Evolutionary conservation across 2,329 filamentous ascomycete species (phyloP), one percentile per base, ranked within the genome.

Genomic region (Apiospora koreana): DNA sequence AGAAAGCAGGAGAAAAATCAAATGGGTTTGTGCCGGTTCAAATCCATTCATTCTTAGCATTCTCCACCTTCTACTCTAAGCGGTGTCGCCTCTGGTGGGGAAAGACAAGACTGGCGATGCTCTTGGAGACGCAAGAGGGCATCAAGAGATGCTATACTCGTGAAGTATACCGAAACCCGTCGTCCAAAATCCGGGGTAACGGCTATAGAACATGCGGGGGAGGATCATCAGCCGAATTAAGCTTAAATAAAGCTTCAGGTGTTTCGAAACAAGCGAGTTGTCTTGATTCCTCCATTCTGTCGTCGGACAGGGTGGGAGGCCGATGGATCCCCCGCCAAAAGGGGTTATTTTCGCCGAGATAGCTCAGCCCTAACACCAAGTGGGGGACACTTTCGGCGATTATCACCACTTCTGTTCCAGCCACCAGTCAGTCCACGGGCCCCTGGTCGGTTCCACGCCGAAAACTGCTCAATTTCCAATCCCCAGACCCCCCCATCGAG

Each of bases 231-330:
- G 54, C 31, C 54, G 54, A 38, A 62, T 38, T 62, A 62, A 62
- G 54, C 54, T 62, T 62, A 62, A 62, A 62, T n/a, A 8, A 21
- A 31, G 23, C 54, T 9, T n/a, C 18, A 12, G 18, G 18, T 18
- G 54, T n/a, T n/a, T 62, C 28, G 54, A 62, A 62, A 62, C 54
- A 35, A 62, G 54, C 54, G 21, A 38, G 18, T 62, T 23, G 31
- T 38, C 54, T 62, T n/a, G 54, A 38, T 62, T 62, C 54, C 54
- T 62, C 50, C 50, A 58, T 62, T 31, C 54, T 62, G 28, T 62
- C 54, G 31, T n/a, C 31, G 54, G 18, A 10, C 54, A 62, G 54
- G 54, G 54, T 62, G 28, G 54, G 54, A 38, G 48, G 31, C 18
- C 21, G 28, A 62, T 62, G 54, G 54, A 21, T 62, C 54, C 31